These are phyloP conservation scores for Tricholoma matsutake DNA, from an alignment of 768 basidiomycete species.

Conservation along the genomic window DNA sequence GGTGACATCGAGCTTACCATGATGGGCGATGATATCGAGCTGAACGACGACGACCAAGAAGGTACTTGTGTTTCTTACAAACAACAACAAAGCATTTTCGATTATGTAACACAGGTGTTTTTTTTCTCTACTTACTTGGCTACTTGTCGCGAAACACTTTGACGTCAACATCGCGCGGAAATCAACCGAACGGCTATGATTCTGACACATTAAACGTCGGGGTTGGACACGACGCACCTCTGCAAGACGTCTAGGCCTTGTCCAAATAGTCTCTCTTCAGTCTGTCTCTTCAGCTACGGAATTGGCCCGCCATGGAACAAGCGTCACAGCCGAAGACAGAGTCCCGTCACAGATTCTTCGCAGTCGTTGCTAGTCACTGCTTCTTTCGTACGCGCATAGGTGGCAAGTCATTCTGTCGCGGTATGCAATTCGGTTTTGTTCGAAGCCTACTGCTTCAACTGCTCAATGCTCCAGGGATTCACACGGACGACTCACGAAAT, in stretches of 20 bases:
- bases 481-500: neutral
- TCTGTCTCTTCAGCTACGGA: too few species aligned
- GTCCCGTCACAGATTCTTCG: too few species aligned
- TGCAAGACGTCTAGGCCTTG: too few species aligned
- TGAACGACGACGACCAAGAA: constrained; percentile 15
- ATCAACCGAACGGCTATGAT: too few species aligned
- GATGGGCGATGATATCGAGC: constrained; percentile 36
- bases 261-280: too few species aligned
- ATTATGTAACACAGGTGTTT: neutral
- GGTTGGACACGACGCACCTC: too few species aligned
- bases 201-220: too few species aligned
- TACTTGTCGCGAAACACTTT: too few species aligned
- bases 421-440: constrained; percentile 29
- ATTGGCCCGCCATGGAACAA: too few species aligned
- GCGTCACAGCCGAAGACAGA: neutral
- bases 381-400: neutral
- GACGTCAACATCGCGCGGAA: too few species aligned
- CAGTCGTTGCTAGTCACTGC: neutral
- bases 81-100: constrained; percentile 23
- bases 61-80: constrained; percentile 21
- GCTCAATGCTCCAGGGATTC: constrained; percentile 17
- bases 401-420: constrained; percentile 23
- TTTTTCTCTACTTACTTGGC: too few species aligned
- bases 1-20: constrained; percentile 45
- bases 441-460: neutral